Conservation (phyloP, 306 rosid genomes). For the Notholithocarpus densiflorus region DNA sequence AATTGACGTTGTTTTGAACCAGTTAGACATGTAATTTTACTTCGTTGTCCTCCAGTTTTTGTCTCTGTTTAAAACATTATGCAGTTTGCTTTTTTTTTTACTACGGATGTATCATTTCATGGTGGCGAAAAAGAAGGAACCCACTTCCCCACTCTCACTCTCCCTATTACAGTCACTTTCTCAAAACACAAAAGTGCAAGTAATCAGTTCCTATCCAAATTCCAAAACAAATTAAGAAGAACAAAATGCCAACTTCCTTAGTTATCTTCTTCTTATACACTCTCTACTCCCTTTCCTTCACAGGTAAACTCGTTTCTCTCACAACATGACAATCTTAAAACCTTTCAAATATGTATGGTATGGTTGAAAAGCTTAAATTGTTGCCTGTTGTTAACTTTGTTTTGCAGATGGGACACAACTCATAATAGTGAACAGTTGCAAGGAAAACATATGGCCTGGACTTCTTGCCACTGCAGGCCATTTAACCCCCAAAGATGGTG, state of each 20-base stretch:
- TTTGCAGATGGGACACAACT: conserved; percentile 56
- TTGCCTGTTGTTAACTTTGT: neutral
- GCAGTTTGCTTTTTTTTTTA: neutral
- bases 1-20: too few relatives aligned
- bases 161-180: neutral
- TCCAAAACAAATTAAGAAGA: too few relatives aligned
- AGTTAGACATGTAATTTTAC: too few relatives aligned
- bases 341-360: too few relatives aligned
- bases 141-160: neutral
- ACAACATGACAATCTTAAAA: neutral
- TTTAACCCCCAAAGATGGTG: conserved; percentile 49
- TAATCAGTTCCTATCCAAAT: neutral
- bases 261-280: conserved; percentile 23
- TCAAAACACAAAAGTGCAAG: neutral
- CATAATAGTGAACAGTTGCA: conserved; percentile 64
- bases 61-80: too few relatives aligned
- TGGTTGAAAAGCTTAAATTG: neutral
- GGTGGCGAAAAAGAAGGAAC: conserved; percentile 36
- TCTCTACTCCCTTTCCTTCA: conserved; percentile 33
- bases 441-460: conserved; percentile 72
- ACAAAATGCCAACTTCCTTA: conserved; percentile 38
- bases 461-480: conserved; percentile 54
- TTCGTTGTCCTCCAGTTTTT: too few relatives aligned
- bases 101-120: neutral
- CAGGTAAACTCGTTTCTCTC: conserved; percentile 22